Evolutionary conservation across 768 basidiomycete genomes (phyloP).

Genomic region (Imleria badia): DNA sequence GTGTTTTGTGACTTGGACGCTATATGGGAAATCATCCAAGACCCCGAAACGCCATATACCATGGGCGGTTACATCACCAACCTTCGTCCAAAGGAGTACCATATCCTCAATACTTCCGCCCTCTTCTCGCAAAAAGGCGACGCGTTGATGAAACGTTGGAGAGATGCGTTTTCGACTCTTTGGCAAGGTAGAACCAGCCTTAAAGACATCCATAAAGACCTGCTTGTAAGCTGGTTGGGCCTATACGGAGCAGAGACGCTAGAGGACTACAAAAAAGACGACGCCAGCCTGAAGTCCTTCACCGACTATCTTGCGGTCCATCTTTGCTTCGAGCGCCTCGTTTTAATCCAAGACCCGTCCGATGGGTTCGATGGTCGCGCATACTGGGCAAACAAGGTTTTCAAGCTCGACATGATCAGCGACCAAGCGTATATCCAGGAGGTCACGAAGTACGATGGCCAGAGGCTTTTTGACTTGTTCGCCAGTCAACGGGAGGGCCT

Average conservation of each 20-base stretch:
- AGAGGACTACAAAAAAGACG: background rate
- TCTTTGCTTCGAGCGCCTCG: background rate
- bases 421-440: slow-evolving; percentile 1
- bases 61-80: slow-evolving; percentile 3
- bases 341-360: background rate
- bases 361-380: slow-evolving; percentile 2
- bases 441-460: background rate
- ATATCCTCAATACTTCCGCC: slow-evolving; percentile 2
- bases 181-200: background rate
- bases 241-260: background rate
- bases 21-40: background rate
- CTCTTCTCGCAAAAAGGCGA: slow-evolving; percentile 3
- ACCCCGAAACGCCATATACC: background rate
- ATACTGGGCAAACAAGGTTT: slow-evolving; percentile 1
- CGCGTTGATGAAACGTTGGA: background rate
- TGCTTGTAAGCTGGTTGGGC: slow-evolving; percentile 1
- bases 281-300: background rate
- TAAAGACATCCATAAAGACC: background rate
- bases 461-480: slow-evolving; percentile 3
- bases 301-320: slow-evolving; percentile 1
- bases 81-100: slow-evolving; percentile 4
- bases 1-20: background rate
- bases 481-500: slow-evolving; percentile 3
- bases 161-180: background rate
- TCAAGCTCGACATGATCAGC: background rate